Percentiles rank a stretch among this genome's conserved stretches.
phyloP scores from a whole-genome alignment of 2,329 filamentous ascomycete genomes.

The Alternaria arborescens region DNA sequence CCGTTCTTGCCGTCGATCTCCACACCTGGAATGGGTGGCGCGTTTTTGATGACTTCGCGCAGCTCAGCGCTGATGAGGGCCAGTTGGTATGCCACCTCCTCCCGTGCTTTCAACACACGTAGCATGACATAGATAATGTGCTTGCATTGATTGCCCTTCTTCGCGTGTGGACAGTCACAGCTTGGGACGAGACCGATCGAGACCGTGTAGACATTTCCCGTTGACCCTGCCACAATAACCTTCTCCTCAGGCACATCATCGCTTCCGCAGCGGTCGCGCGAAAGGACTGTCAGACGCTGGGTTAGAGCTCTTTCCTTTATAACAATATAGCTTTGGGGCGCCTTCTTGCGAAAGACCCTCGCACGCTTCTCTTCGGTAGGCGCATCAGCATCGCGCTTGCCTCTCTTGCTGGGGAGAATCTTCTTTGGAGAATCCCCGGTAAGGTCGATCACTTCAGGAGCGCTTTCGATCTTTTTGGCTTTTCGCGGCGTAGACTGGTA shows the following conservation, averaged over 20 bases:
- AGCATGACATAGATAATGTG: constrained; percentile 69
- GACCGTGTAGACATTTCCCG: constrained; percentile 69
- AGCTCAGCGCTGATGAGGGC: constrained; percentile 68
- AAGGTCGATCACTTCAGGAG: constrained; percentile 16
- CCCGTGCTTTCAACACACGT: constrained; percentile 65
- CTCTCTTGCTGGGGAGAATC: constrained; percentile 24
- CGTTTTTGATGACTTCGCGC: constrained; percentile 62
- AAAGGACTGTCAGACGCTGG: constrained; percentile 67
- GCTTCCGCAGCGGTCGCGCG: constrained; percentile 57
- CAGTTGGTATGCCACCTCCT: constrained; percentile 66
- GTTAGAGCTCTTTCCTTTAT: constrained; percentile 59
- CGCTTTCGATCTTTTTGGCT: constrained; percentile 7
- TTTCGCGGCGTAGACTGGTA: constrained; percentile 17
- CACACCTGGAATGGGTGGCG: constrained; percentile 59
- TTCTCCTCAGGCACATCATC: constrained; percentile 60
- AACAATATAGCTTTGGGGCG: constrained; percentile 58
- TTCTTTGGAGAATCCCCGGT: constrained; percentile 23
- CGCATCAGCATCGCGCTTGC: constrained; percentile 24
- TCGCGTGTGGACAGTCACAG: constrained; percentile 65
- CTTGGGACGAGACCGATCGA: constrained; percentile 61
- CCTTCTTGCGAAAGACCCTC: constrained; percentile 42
- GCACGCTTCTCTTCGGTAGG: constrained; percentile 44
- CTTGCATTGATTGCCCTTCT: constrained; percentile 69
- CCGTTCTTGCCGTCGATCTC: constrained; percentile 40
- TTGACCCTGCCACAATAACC: constrained; percentile 67